These are phyloP conservation scores for Yarrowia sp. DNA, from an alignment of 805 yeast genomes.

Conservation along the genomic window DNA sequence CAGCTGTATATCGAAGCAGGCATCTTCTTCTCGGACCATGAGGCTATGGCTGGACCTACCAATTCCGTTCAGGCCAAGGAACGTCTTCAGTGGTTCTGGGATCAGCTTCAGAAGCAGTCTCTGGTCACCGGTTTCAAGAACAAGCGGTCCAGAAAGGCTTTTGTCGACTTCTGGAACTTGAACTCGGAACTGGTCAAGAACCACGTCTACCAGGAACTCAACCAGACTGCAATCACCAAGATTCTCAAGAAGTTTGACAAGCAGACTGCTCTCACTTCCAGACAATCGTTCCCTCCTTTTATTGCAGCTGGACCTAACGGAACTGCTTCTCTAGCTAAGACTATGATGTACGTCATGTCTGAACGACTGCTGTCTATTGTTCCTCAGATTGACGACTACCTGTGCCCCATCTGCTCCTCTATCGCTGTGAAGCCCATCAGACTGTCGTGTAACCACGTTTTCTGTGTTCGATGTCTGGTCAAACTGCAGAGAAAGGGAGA, in stretches of 20 bases:
- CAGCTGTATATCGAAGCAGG: slow-evolving; percentile 69
- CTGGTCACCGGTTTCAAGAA: slow-evolving; percentile 55
- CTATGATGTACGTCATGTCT: slow-evolving; percentile 60
- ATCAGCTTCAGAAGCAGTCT: slow-evolving; percentile 52
- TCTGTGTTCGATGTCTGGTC: slow-evolving; percentile 75
- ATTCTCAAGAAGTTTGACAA: slow-evolving; percentile 80
- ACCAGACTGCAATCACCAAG: slow-evolving; percentile 68
- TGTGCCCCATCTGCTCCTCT: slow-evolving; percentile 74
- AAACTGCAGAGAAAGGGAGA: slow-evolving; percentile 66
- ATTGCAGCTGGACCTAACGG: slow-evolving; percentile 54
- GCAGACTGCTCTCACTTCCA: slow-evolving; percentile 61
- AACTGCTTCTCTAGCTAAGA: slow-evolving; percentile 60
- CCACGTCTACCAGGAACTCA: slow-evolving; percentile 66
- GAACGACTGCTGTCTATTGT: slow-evolving; percentile 61
- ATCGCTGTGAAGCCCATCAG: slow-evolving; percentile 77
- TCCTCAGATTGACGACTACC: slow-evolving; percentile 78
- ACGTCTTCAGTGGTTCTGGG: slow-evolving; percentile 55
- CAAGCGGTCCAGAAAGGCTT: slow-evolving; percentile 56
- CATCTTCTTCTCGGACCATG: slow-evolving; percentile 64
- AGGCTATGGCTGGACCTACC: slow-evolving; percentile 56
- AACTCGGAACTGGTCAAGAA: slow-evolving; percentile 64
- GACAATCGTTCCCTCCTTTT: slow-evolving; percentile 56
- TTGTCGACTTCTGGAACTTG: slow-evolving; percentile 58
- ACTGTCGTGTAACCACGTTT: slow-evolving; percentile 68
- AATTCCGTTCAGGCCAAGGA: slow-evolving; percentile 56